Evolutionary conservation across 176 grass and related monocot species (phyloP).

Genomic region (Dactylis glomerata): DNA sequence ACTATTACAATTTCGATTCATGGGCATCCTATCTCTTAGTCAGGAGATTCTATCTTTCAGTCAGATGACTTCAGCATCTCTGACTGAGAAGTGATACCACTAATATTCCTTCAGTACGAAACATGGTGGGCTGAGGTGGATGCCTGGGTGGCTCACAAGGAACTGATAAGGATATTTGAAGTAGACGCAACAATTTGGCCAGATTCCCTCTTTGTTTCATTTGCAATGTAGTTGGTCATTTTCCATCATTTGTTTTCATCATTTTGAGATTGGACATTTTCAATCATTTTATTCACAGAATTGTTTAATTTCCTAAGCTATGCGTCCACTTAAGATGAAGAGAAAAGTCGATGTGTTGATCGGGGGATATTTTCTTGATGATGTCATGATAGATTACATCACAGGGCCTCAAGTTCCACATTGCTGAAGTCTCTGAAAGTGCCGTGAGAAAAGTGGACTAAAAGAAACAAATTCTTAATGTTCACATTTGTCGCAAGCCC

Average conservation of each 20-base stretch:
- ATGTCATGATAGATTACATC: neutral
- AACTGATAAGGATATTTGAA: neutral
- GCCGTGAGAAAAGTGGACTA: neutral
- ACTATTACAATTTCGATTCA: neutral
- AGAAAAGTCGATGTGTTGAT: slow-evolving; percentile 2
- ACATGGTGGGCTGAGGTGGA: neutral
- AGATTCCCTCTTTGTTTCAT: neutral
- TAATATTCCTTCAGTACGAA: neutral
- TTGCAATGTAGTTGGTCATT: neutral
- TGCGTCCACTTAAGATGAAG: neutral
- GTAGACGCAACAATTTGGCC: neutral
- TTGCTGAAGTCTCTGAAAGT: neutral
- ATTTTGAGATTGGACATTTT: neutral
- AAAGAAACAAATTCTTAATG: neutral
- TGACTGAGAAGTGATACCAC: neutral
- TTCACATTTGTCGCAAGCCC: neutral
- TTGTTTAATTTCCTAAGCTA: neutral
- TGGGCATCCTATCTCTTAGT: neutral
- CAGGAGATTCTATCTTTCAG: neutral
- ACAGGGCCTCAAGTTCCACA: neutral
- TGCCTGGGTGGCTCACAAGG: neutral
- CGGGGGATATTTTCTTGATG: neutral
- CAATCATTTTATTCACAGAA: neutral
- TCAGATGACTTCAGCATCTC: neutral
- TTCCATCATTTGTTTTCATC: neutral